Evolutionary conservation across 495 filamentous ascomycete genomes (phyloP).

Genomic region (Chaetomium tenue): DNA sequence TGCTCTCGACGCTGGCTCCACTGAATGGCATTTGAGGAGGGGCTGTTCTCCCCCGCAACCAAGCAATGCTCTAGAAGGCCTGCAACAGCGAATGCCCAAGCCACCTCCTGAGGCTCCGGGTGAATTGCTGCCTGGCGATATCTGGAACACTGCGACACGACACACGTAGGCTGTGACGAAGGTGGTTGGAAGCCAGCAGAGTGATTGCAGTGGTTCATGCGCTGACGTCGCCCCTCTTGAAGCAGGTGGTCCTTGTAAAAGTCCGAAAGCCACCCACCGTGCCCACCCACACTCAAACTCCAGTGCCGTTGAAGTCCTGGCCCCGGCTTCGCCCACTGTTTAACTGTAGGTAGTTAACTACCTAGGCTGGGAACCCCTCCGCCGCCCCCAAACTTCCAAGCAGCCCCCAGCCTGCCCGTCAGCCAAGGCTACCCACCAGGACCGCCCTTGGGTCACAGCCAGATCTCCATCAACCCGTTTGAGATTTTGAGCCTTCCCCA

Average conservation of each 20-base stretch:
- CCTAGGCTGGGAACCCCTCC: constrained; percentile 7
- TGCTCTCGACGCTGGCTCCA: neutral
- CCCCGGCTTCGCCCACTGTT: constrained; percentile 16
- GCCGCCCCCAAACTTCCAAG: neutral
- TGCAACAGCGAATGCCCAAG: constrained; percentile 25
- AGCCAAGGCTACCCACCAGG: constrained; percentile 23
- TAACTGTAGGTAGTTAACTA: no score
- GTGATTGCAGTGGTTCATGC: constrained; percentile 36
- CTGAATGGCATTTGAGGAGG: constrained; percentile 3
- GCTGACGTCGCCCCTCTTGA: constrained; percentile 42
- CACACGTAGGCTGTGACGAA: constrained; percentile 12
- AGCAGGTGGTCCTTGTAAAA: no score
- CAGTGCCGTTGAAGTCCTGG: constrained; percentile 1
- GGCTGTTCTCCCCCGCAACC: constrained; percentile 12
- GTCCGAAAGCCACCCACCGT: no score
- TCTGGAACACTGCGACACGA: constrained; percentile 3
- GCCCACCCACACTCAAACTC: neutral
- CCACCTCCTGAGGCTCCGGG: constrained; percentile 27
- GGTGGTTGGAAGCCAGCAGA: neutral
- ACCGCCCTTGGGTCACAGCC: constrained; percentile 21
- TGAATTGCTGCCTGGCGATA: constrained; percentile 25
- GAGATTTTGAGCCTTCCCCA: constrained; percentile 27
- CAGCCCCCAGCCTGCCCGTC: neutral
- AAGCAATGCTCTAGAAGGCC: neutral
- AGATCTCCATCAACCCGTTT: constrained; percentile 31